Evolutionary conservation across 345 rosid species (phyloP).

Genomic region (Syzygium jambos): DNA sequence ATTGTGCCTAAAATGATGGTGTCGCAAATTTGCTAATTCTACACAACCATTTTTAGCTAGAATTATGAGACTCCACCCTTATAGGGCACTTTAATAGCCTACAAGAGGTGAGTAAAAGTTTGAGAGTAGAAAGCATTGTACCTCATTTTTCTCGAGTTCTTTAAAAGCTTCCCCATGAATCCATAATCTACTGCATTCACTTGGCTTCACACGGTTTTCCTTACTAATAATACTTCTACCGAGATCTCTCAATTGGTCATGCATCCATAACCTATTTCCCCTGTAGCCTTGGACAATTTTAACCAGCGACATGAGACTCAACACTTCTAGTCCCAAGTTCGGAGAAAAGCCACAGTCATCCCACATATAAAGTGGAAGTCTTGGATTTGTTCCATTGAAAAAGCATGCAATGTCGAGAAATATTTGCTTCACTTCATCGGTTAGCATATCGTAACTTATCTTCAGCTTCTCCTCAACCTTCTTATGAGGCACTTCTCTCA

Average conservation of each 20-base stretch:
- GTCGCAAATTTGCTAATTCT: neutral
- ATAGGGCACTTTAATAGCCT: neutral
- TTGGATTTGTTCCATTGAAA: neutral
- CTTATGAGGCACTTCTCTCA: neutral
- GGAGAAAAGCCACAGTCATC: constrained; percentile 1
- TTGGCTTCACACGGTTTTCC: neutral
- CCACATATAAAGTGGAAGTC: constrained; percentile 3
- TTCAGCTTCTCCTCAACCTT: neutral
- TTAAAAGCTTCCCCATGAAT: neutral
- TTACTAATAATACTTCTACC: neutral
- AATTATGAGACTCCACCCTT: neutral
- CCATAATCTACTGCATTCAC: neutral
- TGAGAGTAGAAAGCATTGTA: neutral
- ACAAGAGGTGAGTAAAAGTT: neutral
- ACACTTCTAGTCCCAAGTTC: neutral
- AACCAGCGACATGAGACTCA: neutral
- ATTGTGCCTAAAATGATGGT: neutral
- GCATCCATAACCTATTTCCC: neutral
- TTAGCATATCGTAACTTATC: neutral
- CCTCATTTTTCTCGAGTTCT: neutral
- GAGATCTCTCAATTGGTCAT: neutral
- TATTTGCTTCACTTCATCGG: neutral
- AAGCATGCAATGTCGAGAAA: neutral
- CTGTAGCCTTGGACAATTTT: neutral
- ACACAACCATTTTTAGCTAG: neutral